Conservation (phyloP, 108 stramenopile genomes). For the Fragilariopsis cylindrus region DNA sequence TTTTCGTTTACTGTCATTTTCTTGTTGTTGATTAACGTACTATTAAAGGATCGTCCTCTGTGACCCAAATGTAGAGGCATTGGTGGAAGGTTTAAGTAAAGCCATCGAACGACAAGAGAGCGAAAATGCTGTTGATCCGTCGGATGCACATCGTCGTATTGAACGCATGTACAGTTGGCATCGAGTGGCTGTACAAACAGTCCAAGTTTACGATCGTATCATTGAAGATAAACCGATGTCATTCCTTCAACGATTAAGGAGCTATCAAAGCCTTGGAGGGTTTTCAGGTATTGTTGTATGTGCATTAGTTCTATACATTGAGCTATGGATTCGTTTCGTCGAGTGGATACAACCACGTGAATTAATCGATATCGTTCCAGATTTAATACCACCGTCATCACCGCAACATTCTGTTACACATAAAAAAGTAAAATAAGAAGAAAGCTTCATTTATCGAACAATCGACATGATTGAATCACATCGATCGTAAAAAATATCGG, state of each 20-base stretch:
- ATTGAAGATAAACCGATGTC: conserved; percentile 24
- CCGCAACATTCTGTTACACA: neutral
- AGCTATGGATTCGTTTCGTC: conserved; percentile 59
- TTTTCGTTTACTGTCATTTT: no score
- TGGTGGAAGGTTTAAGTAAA: conserved; percentile 50
- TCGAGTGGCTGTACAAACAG: conserved; percentile 71
- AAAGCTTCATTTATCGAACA: no score
- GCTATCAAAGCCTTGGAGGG: conserved; percentile 59
- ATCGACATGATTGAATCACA: no score
- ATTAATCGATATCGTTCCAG: conserved; percentile 71
- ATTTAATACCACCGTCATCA: conserved; percentile 36
- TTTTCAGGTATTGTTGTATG: conserved; percentile 72
- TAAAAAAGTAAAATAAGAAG: no score
- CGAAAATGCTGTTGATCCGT: conserved; percentile 41
- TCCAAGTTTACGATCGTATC: conserved; percentile 57
- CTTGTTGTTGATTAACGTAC: no score
- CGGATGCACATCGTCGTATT: conserved; percentile 60
- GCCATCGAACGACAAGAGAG: conserved; percentile 42
- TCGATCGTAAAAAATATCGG: no score
- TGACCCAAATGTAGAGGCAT: conserved; percentile 53
- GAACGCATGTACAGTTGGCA: conserved; percentile 80
- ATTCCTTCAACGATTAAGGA: conserved; percentile 51
- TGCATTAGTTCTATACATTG: conserved; percentile 55
- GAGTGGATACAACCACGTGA: conserved; percentile 67
- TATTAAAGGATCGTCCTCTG: conserved; percentile 39